Base-by-base conservation (phyloP, 2,329 filamentous ascomycete genomes). In the Chaetothyriales sp. region DNA sequence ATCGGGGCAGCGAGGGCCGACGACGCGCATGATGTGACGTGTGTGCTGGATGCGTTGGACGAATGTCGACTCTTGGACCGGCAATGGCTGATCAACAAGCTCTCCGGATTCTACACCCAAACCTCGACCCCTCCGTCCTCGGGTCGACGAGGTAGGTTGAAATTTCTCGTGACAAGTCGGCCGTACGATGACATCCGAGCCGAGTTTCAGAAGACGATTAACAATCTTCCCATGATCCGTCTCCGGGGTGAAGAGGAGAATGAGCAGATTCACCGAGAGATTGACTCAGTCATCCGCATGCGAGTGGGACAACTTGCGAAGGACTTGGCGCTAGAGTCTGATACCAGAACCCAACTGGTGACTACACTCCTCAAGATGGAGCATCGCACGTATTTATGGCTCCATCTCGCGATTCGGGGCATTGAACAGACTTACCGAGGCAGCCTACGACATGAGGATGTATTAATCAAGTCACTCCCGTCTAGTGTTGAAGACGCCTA, bases 321-420 rank as follows among this genome's bases (percentile, higher is more conserved):
- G 45, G 42, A 51, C 1, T 20, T 51, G 3, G 12, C 42, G 10
- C 42, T 57, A 22, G 10, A 43, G 20, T 5, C n/a, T 5, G 9
- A 47, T 2, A 53, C 43, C n/a, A 50, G 18, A 43, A 18, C 19
- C 3, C 39, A 43, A 28, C 46, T 61, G 18, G 22, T 53, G 48
- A 43, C 26, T 1, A 32, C 49, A 47, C 55, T 63, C n/a, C 47
- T 55, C 4, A 15, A 53, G 1, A 62, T 62, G 49, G 28, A 56
- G 20, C 46, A 64, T 45, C 54, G 62, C 3, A 65, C 63, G 1
- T 64, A 64, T 44, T 53, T 64, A 18, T 65, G 62, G 62, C 47
- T 61, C 8, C 28, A 58, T 25, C 48, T 64, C 10, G 59, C 53
- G 0, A 55, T 63, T 15, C 57, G 60, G 6, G 36, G 51, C 39